Base-by-base conservation (phyloP, 495 filamentous ascomycete species). In the Hypoxylon intermedium region DNA sequence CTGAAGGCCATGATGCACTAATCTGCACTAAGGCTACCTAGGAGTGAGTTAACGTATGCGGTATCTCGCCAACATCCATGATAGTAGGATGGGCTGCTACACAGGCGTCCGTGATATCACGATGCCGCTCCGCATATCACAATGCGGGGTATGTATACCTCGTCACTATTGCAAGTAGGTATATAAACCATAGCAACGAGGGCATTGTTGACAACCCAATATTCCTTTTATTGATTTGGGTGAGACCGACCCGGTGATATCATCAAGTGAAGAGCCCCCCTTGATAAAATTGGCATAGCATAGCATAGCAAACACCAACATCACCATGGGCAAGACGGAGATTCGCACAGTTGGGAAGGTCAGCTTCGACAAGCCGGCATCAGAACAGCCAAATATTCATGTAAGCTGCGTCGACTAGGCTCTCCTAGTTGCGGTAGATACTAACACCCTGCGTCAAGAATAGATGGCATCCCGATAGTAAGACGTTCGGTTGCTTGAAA, bases 391-490 rank as follows among this genome's bases (percentile, higher is more conserved):
- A 4, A 82, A 86, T 50, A 77, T 96, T 11, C 93, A 96, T 74
- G 90, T 91, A 81, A 70, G 87, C 72, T 13, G 24, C 12, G 11
- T 15, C 18, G 1, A 16, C 9, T 28, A 23, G 7, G 12, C 15
- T 23, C 16, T 5, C 21, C 37, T 13, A 26, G 5, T 1, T 1
- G 3, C 6, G 15, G 2, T 15, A 15, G 6, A 13, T 28, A 21
- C 15, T 60, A 24, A 55, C 24, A 33, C 43, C 6, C 42, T 21
- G 16, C 5, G 4, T 37, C 5, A 63, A 93, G 90, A 97, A 97
- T 70, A 77, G 93, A 74, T 97, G 93, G 93, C 93, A 97, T 69
- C 93, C 93, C 30, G 93, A 96, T 62, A 87, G 91, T 92, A 78
- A 28, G 81, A 19, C 40, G 9, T 30, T 33, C 49, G 2, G 6